Evolutionary conservation across 78 protist species (phyloP), one percentile per base, ranked within the genome.

Genomic region (Chrysochromulina parva): DNA sequence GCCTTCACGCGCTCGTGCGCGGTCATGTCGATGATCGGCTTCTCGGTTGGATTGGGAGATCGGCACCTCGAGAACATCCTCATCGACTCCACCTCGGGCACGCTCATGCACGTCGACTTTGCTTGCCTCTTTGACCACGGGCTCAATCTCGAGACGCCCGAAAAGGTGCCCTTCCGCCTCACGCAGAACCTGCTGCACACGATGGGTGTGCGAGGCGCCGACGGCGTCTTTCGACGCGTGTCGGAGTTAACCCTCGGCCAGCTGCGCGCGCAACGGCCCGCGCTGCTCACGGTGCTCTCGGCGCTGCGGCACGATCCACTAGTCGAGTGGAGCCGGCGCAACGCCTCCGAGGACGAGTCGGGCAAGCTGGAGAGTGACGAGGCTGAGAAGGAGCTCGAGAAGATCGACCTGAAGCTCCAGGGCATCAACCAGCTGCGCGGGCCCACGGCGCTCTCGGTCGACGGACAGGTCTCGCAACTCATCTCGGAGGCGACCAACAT

Each of bases 41-140:
- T 47, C 62, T 58, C 91, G 28, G 78, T 96, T 5, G 98, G 98
- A 52, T 73, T 98, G 10, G 98, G 98, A n/a, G 98, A 97, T 60
- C 78, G 99, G 55, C 99, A 98, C 76, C 90, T 92, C 2, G 99
- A 98, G 87, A 98, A 98, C 94, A 93, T 98, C 17, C 88, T 98
- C 67, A 20, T 97, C 16, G 95, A 96, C 74, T 0, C 85, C 13
- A 53, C 0, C 3, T 94, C 88, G 47, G 99, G 99, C 55, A 96
- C 93, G 55, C 47, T 65, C 14, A 91, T 95, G 57, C 99, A 98
- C 86, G 97, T 98, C n/a, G 99, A 98, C 90, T 96, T 97, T 91
- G 96, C 97, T 85, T 95, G 97, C 67, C 71, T 98, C 55, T 98
- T 98, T 87, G 92, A 93, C 91, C 95, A 95, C 65, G 99, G 98